Evolutionary conservation across 129 eudicot genomes (phyloP), one percentile per base, ranked within the genome.

Genomic region (Flaveria linearis): DNA sequence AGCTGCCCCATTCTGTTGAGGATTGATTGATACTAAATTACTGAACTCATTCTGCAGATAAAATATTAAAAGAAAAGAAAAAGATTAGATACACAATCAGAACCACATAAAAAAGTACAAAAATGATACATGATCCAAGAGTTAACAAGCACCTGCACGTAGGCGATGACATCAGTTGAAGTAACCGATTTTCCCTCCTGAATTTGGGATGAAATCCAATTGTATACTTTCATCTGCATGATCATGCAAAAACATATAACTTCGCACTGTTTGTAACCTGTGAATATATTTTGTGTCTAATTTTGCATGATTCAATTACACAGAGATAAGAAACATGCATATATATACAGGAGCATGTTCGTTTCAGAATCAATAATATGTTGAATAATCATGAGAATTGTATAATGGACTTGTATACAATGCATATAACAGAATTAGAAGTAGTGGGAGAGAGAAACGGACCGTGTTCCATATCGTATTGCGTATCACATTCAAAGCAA

Each of bases 91-190:
- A 25, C 30, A 26, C 13, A 22, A 39, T 56, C 20, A 7, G 25
- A 69, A 77, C 25, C 56, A 55, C 20, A 39, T 13, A 36, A 52
- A 22, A 56, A 4, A 20, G 10, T 61, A 61, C 6, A 12, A 25
- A 61, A 17, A 33, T 9, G 2, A 52, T 49, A 50, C 26, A 20
- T 30, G 72, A 49, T 78, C 22, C 57, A 62, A 71, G 73, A 76
- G 50, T 22, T 61, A 63, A 62, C 36, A 71, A 78, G 30, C 28
- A 79, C 78, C 82, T 79, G 78, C 73, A 71, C 20, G 57, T 61
- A 79, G 57, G 78, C 51, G 45, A 72, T 61, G 17, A 79, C 22
- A 12, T 79, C 73, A 2, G 36, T 60, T 39, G 78, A 50, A 72
- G 73, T 47, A 50, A 79, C 58, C 43, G 25, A 14, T 39, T 39